Evolutionary conservation across 2,329 filamentous ascomycete genomes (phyloP), one percentile per base, ranked within the genome.

Genomic region (Talaromyces pinophilus): DNA sequence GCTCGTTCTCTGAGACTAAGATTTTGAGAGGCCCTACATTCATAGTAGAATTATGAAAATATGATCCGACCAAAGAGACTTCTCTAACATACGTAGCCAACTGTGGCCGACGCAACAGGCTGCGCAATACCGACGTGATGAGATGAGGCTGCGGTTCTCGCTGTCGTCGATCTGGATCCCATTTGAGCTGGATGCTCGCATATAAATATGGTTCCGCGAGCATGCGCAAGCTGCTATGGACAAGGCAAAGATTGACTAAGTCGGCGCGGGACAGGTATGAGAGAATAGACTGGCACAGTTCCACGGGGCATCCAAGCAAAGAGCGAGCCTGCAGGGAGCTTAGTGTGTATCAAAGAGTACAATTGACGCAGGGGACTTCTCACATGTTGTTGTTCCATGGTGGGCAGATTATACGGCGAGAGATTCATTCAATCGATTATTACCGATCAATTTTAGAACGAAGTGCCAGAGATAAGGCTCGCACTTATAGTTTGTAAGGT

Each of bases 201-300:
- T 48, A 61, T 30, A 61, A 22, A 30, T 8, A 15, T 13, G 35
- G 22, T 48, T 61, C 40, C 7, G 40, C 59, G 7, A 61, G 40
- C 8, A 3, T 46, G 8, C 40, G 59, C 6, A 48, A 30, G 8
- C 28, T 17, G 19, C 38, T 46, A 61, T 61, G 35, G 15, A 61
- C 59, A 61, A 61, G 59, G 59, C 59, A 61, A 48, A 61, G 15
- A 61, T 46, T 33, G 25, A 11, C 6, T 5, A 61, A 44, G 11
- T 61, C 59, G 35, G 11, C 25, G 1, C 15, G 40, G 30, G 19
- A 17, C 40, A 61, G 59, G 19, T 46, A 48, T 46, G 40, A 40
- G 11, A 61, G 28, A 6, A 61, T 6, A 8, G 4, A 35, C 6
- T 19, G n/a, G 38, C 40, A 48, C 17, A 61, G 4, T 48, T 61